phyloP scores from a whole-genome alignment of 768 basidiomycete genomes.

The Hericium rajendrae region DNA sequence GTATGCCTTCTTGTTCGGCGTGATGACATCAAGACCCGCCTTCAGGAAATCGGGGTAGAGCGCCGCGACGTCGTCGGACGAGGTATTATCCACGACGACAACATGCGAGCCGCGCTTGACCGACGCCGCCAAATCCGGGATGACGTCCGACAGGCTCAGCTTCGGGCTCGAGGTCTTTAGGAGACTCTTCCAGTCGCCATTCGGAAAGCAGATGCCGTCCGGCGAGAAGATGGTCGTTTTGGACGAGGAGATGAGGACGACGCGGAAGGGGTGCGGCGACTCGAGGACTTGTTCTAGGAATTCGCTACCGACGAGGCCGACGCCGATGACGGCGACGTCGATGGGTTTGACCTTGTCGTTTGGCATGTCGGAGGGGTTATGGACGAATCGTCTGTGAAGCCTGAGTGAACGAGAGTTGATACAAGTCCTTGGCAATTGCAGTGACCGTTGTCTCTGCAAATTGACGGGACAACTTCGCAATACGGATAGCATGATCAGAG shows the following conservation, averaged over 20 bases:
- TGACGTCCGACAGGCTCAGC: constrained; percentile 32
- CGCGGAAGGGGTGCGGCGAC: constrained; percentile 45
- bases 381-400: too few species aligned
- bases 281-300: constrained; percentile 74
- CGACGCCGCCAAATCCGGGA: constrained; percentile 34
- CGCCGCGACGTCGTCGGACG: constrained; percentile 70
- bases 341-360: constrained; percentile 2
- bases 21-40: constrained; percentile 78
- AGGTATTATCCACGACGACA: constrained; percentile 86
- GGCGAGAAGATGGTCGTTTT: constrained; percentile 47
- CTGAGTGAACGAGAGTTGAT: too few species aligned
- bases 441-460: too few species aligned
- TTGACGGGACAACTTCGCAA: too few species aligned
- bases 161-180: constrained; percentile 38
- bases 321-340: constrained; percentile 73
- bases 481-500: too few species aligned
- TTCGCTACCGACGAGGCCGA: constrained; percentile 88
- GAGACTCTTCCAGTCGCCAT: constrained; percentile 33
- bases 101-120: constrained; percentile 42
- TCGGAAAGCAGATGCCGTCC: constrained; percentile 32
- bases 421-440: too few species aligned
- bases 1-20: constrained; percentile 97
- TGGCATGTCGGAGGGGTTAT: too few species aligned
- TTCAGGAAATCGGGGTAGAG: constrained; percentile 74
- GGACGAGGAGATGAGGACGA: constrained; percentile 65